Evolutionary conservation across 2,329 filamentous ascomycete species (phyloP).

Genomic region (Lasiodiplodia sp.): DNA sequence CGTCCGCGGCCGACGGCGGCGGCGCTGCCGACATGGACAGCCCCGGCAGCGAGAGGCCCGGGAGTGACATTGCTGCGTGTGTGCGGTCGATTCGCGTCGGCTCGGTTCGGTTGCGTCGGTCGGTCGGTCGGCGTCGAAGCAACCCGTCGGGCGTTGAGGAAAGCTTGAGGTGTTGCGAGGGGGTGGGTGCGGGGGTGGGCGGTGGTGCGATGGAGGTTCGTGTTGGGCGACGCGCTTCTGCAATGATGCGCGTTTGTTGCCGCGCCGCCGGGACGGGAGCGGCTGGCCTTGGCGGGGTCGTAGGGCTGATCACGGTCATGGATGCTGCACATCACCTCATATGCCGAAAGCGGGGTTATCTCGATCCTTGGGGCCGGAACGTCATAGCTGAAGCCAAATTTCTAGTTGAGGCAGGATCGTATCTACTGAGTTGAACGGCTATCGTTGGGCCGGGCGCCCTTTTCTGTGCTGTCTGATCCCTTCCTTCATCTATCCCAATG

Average conservation of each 20-base stretch:
- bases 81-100: neutral
- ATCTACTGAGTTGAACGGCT: conserved; percentile 10
- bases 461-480: conserved; percentile 11
- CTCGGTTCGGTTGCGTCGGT: neutral
- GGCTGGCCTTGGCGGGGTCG: conserved; percentile 26
- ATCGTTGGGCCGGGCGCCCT: conserved; percentile 4
- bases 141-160: neutral
- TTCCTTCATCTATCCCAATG: conserved; percentile 20
- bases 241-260: conserved; percentile 22
- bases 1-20: conserved; percentile 33
- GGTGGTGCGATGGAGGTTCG: conserved; percentile 9
- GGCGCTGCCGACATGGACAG: conserved; percentile 37
- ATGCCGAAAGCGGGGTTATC: conserved; percentile 25
- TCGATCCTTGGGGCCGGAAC: conserved; percentile 15
- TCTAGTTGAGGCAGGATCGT: conserved; percentile 10
- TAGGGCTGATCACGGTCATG: conserved; percentile 25
- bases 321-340: conserved; percentile 23
- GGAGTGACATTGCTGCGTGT: conserved; percentile 46
- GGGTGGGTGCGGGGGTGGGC: neutral
- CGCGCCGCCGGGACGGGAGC: conserved; percentile 25
- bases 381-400: conserved; percentile 19
- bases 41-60: conserved; percentile 55
- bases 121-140: neutral
- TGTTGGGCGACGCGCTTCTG: conserved; percentile 12
- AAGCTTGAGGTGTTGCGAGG: neutral